Conservation (phyloP, 2,329 filamentous ascomycete genomes). For the Grosmannia penicillata region DNA sequence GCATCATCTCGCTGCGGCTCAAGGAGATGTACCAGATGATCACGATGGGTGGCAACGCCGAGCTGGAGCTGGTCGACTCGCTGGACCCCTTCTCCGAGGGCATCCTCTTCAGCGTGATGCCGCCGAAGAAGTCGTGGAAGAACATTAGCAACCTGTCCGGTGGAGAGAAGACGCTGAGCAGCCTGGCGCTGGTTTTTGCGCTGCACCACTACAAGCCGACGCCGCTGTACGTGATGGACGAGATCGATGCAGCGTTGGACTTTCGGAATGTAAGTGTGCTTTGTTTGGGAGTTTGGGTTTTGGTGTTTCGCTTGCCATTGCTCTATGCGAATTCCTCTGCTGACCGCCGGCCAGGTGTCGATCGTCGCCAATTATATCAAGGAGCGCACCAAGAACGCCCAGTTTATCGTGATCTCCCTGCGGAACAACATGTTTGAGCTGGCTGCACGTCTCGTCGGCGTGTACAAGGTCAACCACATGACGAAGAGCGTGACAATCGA, state of each 20-base stretch:
- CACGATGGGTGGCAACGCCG: slow-evolving; percentile 96
- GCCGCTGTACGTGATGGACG: slow-evolving; percentile 97
- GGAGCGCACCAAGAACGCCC: slow-evolving; percentile 95
- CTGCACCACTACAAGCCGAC: slow-evolving; percentile 97
- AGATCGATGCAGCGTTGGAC: slow-evolving; percentile 95
- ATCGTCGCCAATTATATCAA: slow-evolving; percentile 99
- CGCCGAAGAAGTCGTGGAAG: slow-evolving; percentile 99
- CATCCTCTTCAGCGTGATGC: slow-evolving; percentile 96
- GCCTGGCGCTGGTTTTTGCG: slow-evolving; percentile 90
- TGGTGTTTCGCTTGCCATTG: background rate
- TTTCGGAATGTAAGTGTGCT: slow-evolving; percentile 74
- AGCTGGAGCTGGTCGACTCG: slow-evolving; percentile 91
- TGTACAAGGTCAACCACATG: slow-evolving; percentile 99
- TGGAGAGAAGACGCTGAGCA: slow-evolving; percentile 93
- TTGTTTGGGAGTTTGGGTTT: too few relatives aligned
- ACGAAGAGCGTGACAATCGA: slow-evolving; percentile 85
- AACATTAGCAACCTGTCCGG: slow-evolving; percentile 93
- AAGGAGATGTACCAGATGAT: slow-evolving; percentile 99
- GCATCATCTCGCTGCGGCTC: slow-evolving; percentile 77
- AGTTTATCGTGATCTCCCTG: slow-evolving; percentile 96
- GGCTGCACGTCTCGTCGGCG: slow-evolving; percentile 83
- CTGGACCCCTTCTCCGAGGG: slow-evolving; percentile 95
- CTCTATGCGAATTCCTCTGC: background rate
- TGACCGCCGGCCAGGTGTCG: slow-evolving; percentile 49
- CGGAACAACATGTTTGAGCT: slow-evolving; percentile 99